These are phyloP conservation scores for Spencermartinsiella ligniputridi DNA, from an alignment of 1,139 yeast genomes.

Conservation along the genomic window DNA sequence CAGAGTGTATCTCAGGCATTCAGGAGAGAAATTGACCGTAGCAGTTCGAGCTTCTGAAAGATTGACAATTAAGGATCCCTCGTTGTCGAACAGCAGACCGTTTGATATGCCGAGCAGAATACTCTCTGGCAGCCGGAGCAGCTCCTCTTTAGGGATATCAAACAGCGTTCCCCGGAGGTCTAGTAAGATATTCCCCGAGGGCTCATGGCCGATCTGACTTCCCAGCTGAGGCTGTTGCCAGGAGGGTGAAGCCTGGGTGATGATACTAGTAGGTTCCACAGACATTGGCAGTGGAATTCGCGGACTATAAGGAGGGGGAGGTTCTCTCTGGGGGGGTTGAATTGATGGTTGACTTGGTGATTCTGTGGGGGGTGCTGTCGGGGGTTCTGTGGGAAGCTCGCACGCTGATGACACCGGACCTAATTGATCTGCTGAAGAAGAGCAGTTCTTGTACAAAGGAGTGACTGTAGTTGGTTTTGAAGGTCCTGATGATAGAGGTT, in stretches of 20 bases:
- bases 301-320: conserved; percentile 31
- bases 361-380: no score
- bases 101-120: conserved; percentile 80
- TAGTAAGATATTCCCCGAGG: conserved; percentile 45
- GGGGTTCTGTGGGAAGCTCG: no score
- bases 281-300: conserved; percentile 20
- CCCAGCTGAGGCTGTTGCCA: conserved; percentile 8
- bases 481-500: conserved; percentile 7
- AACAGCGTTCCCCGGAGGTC: conserved; percentile 61
- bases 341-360: no score
- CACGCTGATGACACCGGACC: no score
- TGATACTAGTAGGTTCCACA: conserved; percentile 25
- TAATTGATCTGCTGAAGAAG: background rate
- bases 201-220: conserved; percentile 9
- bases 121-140: conserved; percentile 88
- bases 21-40: conserved; percentile 66
- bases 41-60: conserved; percentile 12
- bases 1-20: conserved; percentile 78
- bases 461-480: conserved; percentile 14
- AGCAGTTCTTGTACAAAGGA: conserved; percentile 7
- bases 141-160: conserved; percentile 77
- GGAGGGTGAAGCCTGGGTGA: conserved; percentile 31
- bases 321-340: conserved; percentile 9
- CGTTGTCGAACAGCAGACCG: conserved; percentile 74
- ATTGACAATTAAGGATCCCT: conserved; percentile 47